Conservation (phyloP, 441 rosid species). For the Monsonia emarginata region DNA sequence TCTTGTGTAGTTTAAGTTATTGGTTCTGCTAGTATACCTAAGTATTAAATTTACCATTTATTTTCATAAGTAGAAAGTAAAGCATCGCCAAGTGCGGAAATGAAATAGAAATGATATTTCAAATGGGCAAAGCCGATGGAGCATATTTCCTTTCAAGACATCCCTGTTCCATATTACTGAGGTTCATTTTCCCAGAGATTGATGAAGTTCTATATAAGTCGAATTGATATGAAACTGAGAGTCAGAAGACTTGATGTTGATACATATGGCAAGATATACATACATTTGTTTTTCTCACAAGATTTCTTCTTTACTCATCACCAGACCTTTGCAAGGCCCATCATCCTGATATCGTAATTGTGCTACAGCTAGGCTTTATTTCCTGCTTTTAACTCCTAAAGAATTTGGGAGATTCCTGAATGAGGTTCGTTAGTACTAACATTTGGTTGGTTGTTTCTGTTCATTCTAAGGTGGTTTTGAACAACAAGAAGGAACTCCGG, state of each 20-base stretch:
- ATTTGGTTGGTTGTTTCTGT: constrained; percentile 3
- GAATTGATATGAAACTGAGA: too few relatives aligned
- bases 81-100: not conserved
- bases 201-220: too few relatives aligned
- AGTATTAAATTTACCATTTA: not conserved
- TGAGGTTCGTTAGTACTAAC: constrained; percentile 11
- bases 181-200: too few relatives aligned
- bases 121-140: too few relatives aligned
- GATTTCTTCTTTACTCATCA: not conserved
- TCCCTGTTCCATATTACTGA: too few relatives aligned
- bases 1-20: not conserved
- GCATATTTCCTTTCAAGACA: too few relatives aligned
- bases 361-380: not conserved
- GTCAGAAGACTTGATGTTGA: too few relatives aligned
- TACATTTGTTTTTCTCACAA: not conserved
- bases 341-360: not conserved
- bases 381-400: constrained; percentile 11
- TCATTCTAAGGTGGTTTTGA: constrained; percentile 55
- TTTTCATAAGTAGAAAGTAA: not conserved
- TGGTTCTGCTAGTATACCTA: not conserved
- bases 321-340: not conserved
- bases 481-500: constrained; percentile 67
- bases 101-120: not conserved
- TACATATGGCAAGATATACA: too few relatives aligned
- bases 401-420: constrained; percentile 9